phyloP scores from a whole-genome alignment of 441 rosid genomes.

The Erodium trifolium region DNA sequence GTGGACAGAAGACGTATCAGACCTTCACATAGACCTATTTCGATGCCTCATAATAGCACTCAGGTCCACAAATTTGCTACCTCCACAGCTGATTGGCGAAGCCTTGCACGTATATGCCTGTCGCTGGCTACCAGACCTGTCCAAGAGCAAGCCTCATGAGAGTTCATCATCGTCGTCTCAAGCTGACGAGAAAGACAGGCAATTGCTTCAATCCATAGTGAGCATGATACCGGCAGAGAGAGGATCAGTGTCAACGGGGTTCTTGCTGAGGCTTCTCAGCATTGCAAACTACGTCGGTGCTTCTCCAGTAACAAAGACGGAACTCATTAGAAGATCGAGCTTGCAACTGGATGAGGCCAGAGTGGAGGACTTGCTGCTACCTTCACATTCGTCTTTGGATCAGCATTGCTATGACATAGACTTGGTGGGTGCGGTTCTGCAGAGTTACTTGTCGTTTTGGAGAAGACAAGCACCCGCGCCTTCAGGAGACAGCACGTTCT shows the following conservation, averaged over 20 bases:
- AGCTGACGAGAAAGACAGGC: slow-evolving; percentile 43
- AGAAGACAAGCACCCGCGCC: slow-evolving; percentile 21
- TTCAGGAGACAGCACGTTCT: slow-evolving; percentile 35
- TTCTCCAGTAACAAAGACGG: slow-evolving; percentile 57
- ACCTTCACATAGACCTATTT: slow-evolving; percentile 82
- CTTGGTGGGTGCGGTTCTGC: slow-evolving; percentile 55
- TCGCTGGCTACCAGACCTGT: slow-evolving; percentile 82
- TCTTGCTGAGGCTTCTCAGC: slow-evolving; percentile 76
- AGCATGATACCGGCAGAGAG: slow-evolving; percentile 76
- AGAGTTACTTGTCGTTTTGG: slow-evolving; percentile 64
- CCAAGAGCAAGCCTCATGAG: slow-evolving; percentile 12
- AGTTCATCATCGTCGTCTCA: too few species aligned
- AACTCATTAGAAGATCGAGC: slow-evolving; percentile 60
- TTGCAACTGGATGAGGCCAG: slow-evolving; percentile 76
- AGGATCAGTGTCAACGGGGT: slow-evolving; percentile 79
- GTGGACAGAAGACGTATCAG: slow-evolving; percentile 97
- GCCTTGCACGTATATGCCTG: slow-evolving; percentile 90
- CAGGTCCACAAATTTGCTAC: slow-evolving; percentile 50
- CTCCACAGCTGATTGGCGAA: slow-evolving; percentile 87
- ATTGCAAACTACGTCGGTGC: slow-evolving; percentile 64
- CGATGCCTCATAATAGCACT: slow-evolving; percentile 60
- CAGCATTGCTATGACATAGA: slow-evolving; percentile 49
- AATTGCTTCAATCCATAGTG: slow-evolving; percentile 61
- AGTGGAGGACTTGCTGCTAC: slow-evolving; percentile 50
- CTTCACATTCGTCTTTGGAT: slow-evolving; percentile 42